phyloP scores from a whole-genome alignment of 2,329 filamentous ascomycete genomes.

The Periconia sp. region DNA sequence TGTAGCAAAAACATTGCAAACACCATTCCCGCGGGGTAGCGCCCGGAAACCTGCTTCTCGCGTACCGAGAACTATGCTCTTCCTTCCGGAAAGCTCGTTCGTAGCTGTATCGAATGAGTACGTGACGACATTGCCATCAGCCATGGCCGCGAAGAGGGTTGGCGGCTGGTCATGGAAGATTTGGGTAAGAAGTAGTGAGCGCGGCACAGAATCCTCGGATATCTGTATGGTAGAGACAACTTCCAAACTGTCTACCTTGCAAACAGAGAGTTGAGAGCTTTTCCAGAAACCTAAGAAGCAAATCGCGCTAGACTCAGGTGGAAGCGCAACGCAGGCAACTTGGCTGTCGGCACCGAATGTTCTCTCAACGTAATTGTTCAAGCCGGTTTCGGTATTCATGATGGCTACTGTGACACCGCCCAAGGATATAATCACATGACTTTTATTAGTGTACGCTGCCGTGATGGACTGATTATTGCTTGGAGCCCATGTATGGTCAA shows the following conservation, averaged over 20 bases:
- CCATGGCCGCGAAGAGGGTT: slow-evolving; percentile 85
- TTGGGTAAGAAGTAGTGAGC: slow-evolving; percentile 78
- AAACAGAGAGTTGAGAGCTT: slow-evolving; percentile 74
- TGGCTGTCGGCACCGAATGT: slow-evolving; percentile 69
- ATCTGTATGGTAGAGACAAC: slow-evolving; percentile 60
- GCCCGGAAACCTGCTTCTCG: slow-evolving; percentile 80
- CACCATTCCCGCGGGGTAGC: slow-evolving; percentile 65
- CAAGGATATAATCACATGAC: slow-evolving; percentile 71
- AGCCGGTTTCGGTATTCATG: slow-evolving; percentile 53
- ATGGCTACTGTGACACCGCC: slow-evolving; percentile 73
- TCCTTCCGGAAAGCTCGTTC: slow-evolving; percentile 69
- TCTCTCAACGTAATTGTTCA: slow-evolving; percentile 62
- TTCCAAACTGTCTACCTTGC: slow-evolving; percentile 68
- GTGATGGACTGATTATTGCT: slow-evolving; percentile 63
- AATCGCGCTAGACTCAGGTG: slow-evolving; percentile 62
- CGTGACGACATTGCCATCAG: slow-evolving; percentile 86
- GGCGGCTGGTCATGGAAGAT: slow-evolving; percentile 68
- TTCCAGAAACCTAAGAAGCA: slow-evolving; percentile 89
- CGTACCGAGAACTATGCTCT: slow-evolving; percentile 82
- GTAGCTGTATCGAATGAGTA: slow-evolving; percentile 68
- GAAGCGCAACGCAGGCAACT: slow-evolving; percentile 80
- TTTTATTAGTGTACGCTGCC: slow-evolving; percentile 72
- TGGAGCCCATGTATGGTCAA: slow-evolving; percentile 62
- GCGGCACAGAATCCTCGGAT: slow-evolving; percentile 73
- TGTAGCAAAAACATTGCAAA: slow-evolving; percentile 85